A percentile compares a stretch with the other conserved stretches of the same genome.
These are phyloP conservation scores for Eutrema heterophyllum DNA, from an alignment of 345 rosid genomes.

Conservation along the genomic window DNA sequence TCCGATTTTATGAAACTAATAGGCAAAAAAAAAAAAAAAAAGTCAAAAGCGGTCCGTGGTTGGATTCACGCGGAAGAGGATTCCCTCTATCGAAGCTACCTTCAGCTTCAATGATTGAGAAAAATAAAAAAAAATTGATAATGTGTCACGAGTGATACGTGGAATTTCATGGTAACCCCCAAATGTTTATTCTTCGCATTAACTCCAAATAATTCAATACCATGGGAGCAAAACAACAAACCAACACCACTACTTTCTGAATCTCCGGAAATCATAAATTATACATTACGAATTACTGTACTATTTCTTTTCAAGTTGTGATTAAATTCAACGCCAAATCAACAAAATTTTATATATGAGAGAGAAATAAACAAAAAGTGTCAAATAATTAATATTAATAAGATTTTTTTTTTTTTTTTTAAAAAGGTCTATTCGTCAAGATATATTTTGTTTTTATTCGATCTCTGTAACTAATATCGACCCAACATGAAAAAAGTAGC, in stretches of 20 bases:
- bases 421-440: too few species aligned
- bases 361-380: too few species aligned
- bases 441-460: too few species aligned
- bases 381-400: too few species aligned
- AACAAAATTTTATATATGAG: too few species aligned
- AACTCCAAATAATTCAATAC: neutral
- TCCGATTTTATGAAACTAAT: neutral
- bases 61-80: conserved; percentile 4
- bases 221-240: neutral
- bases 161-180: neutral
- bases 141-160: neutral
- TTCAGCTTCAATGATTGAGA: neutral
- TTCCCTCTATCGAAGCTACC: neutral
- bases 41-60: neutral
- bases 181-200: neutral
- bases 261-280: neutral
- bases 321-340: too few species aligned
- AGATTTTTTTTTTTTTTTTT: too few species aligned
- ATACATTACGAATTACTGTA: too few species aligned
- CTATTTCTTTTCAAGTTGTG: too few species aligned
- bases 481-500: too few species aligned
- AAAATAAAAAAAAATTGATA: neutral
- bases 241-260: neutral
- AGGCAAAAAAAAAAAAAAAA: neutral
- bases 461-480: too few species aligned